These are phyloP conservation scores for Spergularia bocconei DNA, from an alignment of 148 eudicot species.

Conservation along the genomic window DNA sequence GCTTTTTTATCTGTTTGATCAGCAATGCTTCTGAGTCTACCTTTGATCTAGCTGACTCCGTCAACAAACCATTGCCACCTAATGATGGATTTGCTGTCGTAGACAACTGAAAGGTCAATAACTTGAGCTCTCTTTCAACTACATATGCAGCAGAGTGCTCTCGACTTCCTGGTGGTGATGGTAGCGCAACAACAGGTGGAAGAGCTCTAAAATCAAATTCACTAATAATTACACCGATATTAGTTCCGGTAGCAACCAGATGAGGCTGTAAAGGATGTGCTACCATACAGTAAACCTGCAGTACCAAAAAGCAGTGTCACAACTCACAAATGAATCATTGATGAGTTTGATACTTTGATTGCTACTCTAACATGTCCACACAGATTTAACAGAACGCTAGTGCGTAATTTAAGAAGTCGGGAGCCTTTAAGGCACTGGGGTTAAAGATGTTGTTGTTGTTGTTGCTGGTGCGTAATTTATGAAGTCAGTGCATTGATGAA, in stretches of 20 bases:
- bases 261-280: constrained; percentile 97
- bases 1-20: constrained; percentile 91
- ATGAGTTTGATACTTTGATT: background rate
- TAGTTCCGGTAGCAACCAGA: constrained; percentile 97
- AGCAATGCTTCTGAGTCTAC: constrained; percentile 83
- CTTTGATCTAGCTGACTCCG: constrained; percentile 60
- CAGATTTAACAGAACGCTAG: background rate
- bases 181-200: constrained; percentile 85
- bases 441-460: too few relatives aligned
- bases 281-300: constrained; percentile 97
- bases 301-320: constrained; percentile 13
- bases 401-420: background rate
- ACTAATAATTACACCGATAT: constrained; percentile 77
- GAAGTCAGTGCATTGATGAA: too few relatives aligned
- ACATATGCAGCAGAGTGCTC: constrained; percentile 90
- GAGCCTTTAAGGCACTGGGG: background rate
- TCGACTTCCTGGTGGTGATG: constrained; percentile 76
- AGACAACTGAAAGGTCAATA: constrained; percentile 80
- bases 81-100: constrained; percentile 77
- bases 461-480: background rate
- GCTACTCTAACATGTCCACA: background rate
- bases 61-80: constrained; percentile 75
- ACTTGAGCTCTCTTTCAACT: constrained; percentile 80
- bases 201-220: constrained; percentile 96
- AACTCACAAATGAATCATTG: background rate